These are phyloP conservation scores for Ceratocystis huliohia DNA, from an alignment of 2,329 filamentous ascomycete genomes.

Conservation along the genomic window DNA sequence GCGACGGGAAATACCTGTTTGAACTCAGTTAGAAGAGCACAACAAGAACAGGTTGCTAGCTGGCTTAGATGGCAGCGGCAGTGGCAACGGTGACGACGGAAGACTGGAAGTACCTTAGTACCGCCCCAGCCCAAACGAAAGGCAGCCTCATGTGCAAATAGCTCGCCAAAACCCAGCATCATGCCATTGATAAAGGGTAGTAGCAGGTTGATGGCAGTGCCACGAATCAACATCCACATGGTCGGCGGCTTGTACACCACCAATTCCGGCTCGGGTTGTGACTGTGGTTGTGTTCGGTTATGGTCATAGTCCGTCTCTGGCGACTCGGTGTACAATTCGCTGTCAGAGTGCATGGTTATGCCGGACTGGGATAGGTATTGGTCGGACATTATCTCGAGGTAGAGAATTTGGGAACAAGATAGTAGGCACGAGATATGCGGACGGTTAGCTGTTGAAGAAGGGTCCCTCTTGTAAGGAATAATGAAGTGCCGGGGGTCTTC, in stretches of 20 bases:
- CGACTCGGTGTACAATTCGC: conserved; percentile 63
- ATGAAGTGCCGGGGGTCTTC: neutral
- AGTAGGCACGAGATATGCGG: neutral
- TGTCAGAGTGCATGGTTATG: conserved; percentile 69
- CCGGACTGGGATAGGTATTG: conserved; percentile 49
- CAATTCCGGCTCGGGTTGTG: conserved; percentile 47
- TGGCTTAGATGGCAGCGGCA: neutral
- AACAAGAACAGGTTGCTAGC: conserved; percentile 14
- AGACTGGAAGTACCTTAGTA: conserved; percentile 57
- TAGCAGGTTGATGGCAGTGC: conserved; percentile 89
- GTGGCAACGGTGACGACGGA: conserved; percentile 24
- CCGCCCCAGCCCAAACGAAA: conserved; percentile 87
- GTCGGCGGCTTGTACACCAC: conserved; percentile 85
- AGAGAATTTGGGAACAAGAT: too few relatives aligned
- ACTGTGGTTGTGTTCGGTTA: conserved; percentile 31
- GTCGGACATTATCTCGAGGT: conserved; percentile 13
- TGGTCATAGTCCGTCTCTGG: conserved; percentile 49
- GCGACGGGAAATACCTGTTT: conserved; percentile 44
- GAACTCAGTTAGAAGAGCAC: conserved; percentile 17
- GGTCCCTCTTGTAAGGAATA: neutral
- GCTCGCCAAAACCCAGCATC: conserved; percentile 94
- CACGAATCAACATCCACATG: conserved; percentile 69
- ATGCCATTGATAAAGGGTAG: conserved; percentile 93
- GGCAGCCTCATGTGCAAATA: conserved; percentile 91
- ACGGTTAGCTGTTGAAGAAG: neutral